Evolutionary conservation across 768 basidiomycete genomes (phyloP).

Genomic region (Suillus bovinus): DNA sequence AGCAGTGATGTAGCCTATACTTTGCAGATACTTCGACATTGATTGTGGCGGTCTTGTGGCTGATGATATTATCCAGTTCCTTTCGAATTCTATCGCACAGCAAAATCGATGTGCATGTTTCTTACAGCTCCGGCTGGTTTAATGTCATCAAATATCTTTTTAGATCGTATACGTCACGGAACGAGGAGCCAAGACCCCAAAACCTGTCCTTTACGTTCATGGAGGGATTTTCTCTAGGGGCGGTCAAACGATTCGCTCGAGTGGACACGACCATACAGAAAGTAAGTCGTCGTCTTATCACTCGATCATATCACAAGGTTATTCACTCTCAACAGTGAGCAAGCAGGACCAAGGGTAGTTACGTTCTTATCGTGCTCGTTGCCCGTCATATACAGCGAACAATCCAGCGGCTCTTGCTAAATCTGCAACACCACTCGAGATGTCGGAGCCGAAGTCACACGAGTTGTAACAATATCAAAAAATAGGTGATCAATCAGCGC

Average conservation of each 20-base stretch:
- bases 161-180: no score
- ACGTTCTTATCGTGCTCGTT: no score
- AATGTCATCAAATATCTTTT: no score
- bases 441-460: background rate
- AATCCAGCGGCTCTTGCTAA: background rate
- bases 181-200: no score
- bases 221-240: background rate
- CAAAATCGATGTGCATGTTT: background rate
- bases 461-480: background rate
- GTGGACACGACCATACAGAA: no score
- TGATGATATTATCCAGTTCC: no score
- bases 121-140: background rate
- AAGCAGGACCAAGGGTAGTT: background rate
- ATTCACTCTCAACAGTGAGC: background rate
- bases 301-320: background rate
- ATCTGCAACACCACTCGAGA: no score
- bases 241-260: background rate
- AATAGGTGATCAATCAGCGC: background rate
- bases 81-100: background rate
- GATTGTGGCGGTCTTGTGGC: background rate
- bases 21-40: background rate
- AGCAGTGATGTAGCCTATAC: background rate
- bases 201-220: background rate
- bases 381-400: background rate
- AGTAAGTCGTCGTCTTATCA: background rate